A percentile compares a stretch with the other conserved stretches of the same genome.
phyloP scores from a whole-genome alignment of 2,329 filamentous ascomycete genomes.

The Fusarium lyarnte region DNA sequence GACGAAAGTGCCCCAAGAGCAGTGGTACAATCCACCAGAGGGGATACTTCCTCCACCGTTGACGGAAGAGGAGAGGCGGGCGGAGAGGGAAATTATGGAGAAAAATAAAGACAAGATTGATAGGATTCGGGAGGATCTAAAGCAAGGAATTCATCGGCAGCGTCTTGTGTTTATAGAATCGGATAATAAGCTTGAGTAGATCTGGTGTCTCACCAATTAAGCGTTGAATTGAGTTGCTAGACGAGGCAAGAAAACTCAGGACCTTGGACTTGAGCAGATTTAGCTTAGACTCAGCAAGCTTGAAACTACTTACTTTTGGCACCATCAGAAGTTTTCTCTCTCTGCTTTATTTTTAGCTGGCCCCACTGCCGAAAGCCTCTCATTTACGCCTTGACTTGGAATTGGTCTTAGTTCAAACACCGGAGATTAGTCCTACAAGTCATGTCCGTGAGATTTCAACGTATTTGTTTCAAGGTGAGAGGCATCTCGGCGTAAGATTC shows the following conservation, averaged over 20 bases:
- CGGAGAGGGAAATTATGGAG: background rate
- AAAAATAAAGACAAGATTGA: background rate
- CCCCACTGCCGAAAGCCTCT: background rate
- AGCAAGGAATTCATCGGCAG: background rate
- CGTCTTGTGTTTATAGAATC: background rate
- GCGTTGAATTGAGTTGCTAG: too few species aligned
- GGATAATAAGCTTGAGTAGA: background rate
- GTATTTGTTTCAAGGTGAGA: background rate
- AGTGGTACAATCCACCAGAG: background rate
- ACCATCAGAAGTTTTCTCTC: too few species aligned
- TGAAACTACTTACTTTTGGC: too few species aligned
- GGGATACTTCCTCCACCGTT: background rate
- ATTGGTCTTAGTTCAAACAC: background rate
- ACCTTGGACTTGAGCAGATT: too few species aligned
- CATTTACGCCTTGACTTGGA: background rate
- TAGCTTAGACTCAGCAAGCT: too few species aligned
- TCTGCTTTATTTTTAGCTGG: background rate
- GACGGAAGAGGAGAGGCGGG: background rate
- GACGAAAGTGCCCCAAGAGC: background rate
- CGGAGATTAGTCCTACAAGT: fast-evolving
- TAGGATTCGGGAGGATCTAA: fast-evolving
- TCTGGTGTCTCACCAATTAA: background rate
- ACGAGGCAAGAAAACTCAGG: too few species aligned
- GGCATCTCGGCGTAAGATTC: fast-evolving
- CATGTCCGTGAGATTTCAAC: background rate